Conservation (phyloP, 2,329 filamentous ascomycete species). For the Pezicula neosporulosa region DNA sequence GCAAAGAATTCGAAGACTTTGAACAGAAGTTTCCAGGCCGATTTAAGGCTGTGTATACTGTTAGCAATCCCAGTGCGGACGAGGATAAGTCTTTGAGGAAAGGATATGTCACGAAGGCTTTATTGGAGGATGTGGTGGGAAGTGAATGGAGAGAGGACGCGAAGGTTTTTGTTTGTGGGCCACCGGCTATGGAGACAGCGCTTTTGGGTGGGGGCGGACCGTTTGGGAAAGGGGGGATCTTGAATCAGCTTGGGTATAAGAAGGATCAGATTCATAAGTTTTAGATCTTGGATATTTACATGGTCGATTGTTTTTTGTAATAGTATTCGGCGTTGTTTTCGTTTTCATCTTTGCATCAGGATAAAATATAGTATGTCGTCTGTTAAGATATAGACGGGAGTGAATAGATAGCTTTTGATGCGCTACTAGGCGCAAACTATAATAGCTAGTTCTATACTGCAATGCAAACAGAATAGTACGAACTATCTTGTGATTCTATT, state of each 20-base stretch:
- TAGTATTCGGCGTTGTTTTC: no score
- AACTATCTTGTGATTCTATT: no score
- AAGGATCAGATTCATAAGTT: conserved; percentile 59
- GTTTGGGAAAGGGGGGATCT: conserved; percentile 39
- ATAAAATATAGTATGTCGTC: no score
- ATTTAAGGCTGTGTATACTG: conserved; percentile 55
- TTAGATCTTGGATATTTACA: conserved; percentile 22
- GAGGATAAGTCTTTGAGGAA: conserved; percentile 36
- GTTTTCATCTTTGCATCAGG: no score
- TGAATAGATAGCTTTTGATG: no score
- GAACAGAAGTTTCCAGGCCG: conserved; percentile 47
- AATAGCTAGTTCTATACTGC: no score
- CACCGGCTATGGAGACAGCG: conserved; percentile 61
- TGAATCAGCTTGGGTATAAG: conserved; percentile 53
- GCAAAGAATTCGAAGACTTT: conserved; percentile 50
- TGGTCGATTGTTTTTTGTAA: no score
- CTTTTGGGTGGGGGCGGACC: conserved; percentile 41
- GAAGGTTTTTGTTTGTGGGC: conserved; percentile 68
- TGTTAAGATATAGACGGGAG: no score
- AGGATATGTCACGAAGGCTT: conserved; percentile 54
- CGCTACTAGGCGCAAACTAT: no score
- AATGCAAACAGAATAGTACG: no score
- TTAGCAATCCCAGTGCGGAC: conserved; percentile 43
- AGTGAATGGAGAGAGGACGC: conserved; percentile 35
- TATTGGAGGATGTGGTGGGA: conserved; percentile 49